Evolutionary conservation across 805 yeast species (phyloP).

Genomic region (Blastobotrys americana): DNA sequence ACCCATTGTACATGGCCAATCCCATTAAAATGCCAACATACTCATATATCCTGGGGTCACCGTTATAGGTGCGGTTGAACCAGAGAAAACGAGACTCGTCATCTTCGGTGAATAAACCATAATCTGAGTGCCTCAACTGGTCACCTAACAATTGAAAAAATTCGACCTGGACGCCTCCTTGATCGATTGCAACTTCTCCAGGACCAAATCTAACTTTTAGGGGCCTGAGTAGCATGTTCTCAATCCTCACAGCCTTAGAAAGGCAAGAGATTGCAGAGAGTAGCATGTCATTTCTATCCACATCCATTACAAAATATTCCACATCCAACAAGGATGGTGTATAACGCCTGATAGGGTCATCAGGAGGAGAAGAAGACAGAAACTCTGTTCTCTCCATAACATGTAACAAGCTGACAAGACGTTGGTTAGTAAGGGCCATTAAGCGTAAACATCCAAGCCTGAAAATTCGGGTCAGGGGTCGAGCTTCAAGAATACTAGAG

Average conservation of each 20-base stretch:
- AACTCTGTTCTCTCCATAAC: neutral
- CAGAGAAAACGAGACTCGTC: constrained; percentile 18
- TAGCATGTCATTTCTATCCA: constrained; percentile 17
- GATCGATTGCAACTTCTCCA: constrained; percentile 27
- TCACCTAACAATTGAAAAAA: constrained; percentile 23
- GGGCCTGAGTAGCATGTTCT: constrained; percentile 19
- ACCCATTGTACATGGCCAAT: constrained; percentile 27
- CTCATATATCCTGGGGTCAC: constrained; percentile 18
- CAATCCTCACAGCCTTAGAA: constrained; percentile 9
- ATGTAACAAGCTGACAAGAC: neutral
- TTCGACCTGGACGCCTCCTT: constrained; percentile 29
- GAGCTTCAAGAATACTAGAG: neutral
- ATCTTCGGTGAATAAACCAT: constrained; percentile 14
- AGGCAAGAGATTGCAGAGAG: constrained; percentile 15
- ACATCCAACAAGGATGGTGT: neutral
- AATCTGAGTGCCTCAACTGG: constrained; percentile 14
- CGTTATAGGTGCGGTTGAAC: constrained; percentile 21
- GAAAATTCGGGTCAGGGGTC: neutral
- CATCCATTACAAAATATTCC: constrained; percentile 15
- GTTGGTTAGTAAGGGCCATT: neutral
- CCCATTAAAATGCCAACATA: constrained; percentile 24
- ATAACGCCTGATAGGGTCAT: neutral
- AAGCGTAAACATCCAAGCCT: neutral
- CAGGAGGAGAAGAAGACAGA: neutral
- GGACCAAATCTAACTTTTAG: constrained; percentile 21